Percentiles rank a stretch among this genome's conserved stretches.
These are phyloP conservation scores for Rhexocercosporidium sp. DNA, from an alignment of 2,329 filamentous ascomycete species.

Conservation along the genomic window DNA sequence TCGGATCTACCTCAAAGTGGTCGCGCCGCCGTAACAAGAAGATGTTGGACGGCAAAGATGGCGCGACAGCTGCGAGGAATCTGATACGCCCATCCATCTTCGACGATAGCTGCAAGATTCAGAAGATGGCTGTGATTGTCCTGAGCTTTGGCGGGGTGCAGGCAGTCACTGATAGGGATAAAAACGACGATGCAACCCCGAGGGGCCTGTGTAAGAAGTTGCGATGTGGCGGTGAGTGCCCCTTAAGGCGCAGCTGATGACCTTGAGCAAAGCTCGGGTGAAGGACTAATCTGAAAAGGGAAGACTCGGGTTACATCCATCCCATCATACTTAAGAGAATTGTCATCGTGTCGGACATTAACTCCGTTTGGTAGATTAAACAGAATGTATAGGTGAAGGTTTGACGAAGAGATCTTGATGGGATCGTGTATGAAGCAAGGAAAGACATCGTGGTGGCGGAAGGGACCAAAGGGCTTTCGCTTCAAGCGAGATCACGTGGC, in stretches of 20 bases:
- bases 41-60: no score
- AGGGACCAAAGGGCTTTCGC: not conserved
- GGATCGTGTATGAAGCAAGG: not conserved
- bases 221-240: constrained; percentile 1
- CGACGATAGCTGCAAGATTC: not conserved
- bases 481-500: constrained; percentile 5
- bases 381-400: no score
- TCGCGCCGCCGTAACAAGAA: no score
- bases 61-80: no score
- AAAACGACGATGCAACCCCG: not conserved
- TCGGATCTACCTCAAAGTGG: no score
- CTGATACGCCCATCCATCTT: no score
- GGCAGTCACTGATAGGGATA: not conserved
- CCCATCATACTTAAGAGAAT: not conserved
- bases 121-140: no score
- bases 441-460: not conserved
- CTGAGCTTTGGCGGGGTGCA: not conserved
- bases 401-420: not conserved
- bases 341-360: not conserved
- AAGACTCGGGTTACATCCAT: not conserved
- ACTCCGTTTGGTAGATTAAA: not conserved
- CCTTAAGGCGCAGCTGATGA: not conserved
- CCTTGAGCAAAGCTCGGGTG: not conserved
- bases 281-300: not conserved
- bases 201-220: not conserved